Evolutionary conservation across 306 rosid genomes (phyloP), one percentile per base, ranked within the genome.

Genomic region (Corylus americana): DNA sequence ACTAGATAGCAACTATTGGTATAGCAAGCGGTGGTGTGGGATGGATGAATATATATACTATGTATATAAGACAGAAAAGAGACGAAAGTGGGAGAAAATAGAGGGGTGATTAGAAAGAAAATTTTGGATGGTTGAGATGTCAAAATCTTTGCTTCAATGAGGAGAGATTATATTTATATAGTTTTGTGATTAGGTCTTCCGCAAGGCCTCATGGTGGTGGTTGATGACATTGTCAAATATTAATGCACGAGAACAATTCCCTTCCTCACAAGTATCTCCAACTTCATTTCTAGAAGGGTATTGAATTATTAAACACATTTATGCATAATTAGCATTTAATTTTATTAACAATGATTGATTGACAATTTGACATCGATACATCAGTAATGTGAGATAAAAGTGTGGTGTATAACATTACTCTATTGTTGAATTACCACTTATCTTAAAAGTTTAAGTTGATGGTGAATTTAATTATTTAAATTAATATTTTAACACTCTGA

Each of bases 101-200:
- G 61, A 79, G 74, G 74, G 74, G 69, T 64, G 78, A 72, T 57
- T 59, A 10, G 74, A 75, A 74, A 18, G 58, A 51, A 53, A 66
- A 45, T 39, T 39, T 68, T 85, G 70, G 82, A 81, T 82, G 76
- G 89, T 86, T 81, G 88, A 74, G 77, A 82, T 73, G 85, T 87
- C 92, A 75, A 85, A 66, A 71, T 77, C 87, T 76, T 37, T 11
- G 72, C 77, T 71, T 74, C 78, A 74, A 70, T 83, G 63, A 49
- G 61, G 64, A 59, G 45, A 80, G 55, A n/a, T 68, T 59, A 68
- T 45, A 54, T n/a, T 42, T 35, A 18, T 63, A 53, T 61, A 71
- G 10, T 10, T 29, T 27, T 22, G 49, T 27, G 45, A n/a, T 70
- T 75, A 42, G 77, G 77, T 76, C 57, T 70, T 86, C 83, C 75